These are phyloP conservation scores for Termitomyces sp. DNA, from an alignment of 768 basidiomycete genomes.

Conservation along the genomic window DNA sequence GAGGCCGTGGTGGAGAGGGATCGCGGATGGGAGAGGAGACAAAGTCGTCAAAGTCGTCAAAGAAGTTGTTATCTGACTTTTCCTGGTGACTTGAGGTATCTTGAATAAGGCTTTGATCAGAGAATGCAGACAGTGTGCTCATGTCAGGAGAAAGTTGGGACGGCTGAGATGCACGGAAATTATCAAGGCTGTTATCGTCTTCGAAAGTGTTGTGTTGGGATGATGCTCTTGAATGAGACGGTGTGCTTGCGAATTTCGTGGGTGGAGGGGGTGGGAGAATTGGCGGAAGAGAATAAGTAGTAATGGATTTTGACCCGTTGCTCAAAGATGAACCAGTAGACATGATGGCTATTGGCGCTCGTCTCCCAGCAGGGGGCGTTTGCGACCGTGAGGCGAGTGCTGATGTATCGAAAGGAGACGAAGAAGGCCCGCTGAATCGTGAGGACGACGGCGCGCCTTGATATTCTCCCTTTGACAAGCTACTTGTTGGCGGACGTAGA, in stretches of 20 bases:
- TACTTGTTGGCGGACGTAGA: neutral
- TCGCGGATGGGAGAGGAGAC: conserved; percentile 35
- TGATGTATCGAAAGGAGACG: conserved; percentile 8
- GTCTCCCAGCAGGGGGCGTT: conserved; percentile 12
- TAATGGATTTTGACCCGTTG: conserved; percentile 12
- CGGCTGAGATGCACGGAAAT: conserved; percentile 29
- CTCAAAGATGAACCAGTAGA: conserved; percentile 16
- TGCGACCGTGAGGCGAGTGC: conserved; percentile 9
- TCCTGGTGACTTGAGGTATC: conserved; percentile 13
- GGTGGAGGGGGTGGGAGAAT: conserved; percentile 19
- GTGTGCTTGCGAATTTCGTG: conserved; percentile 18
- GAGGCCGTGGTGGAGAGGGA: conserved; percentile 42
- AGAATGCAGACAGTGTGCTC: conserved; percentile 18
- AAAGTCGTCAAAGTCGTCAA: conserved; percentile 26
- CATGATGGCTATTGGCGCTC: conserved; percentile 27
- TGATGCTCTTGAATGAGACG: conserved; percentile 21
- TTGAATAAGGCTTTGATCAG: conserved; percentile 11
- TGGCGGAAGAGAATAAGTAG: conserved; percentile 19
- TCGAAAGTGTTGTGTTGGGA: conserved; percentile 18
- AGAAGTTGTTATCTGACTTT: conserved; percentile 6
- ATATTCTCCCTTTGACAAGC: neutral
- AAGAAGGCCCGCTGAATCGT: conserved; percentile 2
- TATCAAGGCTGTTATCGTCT: conserved; percentile 50
- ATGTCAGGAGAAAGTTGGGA: conserved; percentile 15
- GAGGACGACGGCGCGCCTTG: conserved; percentile 2